Evolutionary conservation across 352 stramenopile genomes (phyloP).

Genomic region (Phytophthora colocasiae): DNA sequence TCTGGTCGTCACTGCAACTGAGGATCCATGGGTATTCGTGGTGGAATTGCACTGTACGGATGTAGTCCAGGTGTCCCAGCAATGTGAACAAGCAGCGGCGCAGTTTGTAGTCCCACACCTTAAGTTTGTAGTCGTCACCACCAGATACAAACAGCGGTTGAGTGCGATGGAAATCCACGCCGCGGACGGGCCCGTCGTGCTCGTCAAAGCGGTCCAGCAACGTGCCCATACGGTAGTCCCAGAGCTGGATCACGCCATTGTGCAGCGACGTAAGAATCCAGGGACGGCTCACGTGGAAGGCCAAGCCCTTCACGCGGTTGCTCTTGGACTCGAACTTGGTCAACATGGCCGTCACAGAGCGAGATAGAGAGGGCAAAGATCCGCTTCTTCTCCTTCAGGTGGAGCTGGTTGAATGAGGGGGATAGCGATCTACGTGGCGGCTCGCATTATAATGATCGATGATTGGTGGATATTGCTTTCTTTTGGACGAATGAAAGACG

Average conservation of each 20-base stretch:
- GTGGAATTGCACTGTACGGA: slow-evolving; percentile 99
- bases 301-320: slow-evolving; percentile 99
- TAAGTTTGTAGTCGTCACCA: slow-evolving; percentile 99
- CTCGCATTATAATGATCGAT: background rate
- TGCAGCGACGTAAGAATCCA: slow-evolving; percentile 99
- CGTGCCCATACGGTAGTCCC: slow-evolving; percentile 99
- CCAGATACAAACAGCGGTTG: slow-evolving; percentile 99
- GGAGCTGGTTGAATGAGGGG: slow-evolving; percentile 17
- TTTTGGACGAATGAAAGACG: slow-evolving; percentile 13
- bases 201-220: slow-evolving; percentile 99
- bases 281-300: slow-evolving; percentile 98
- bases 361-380: slow-evolving; percentile 8
- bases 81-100: slow-evolving; percentile 99
- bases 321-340: slow-evolving; percentile 99
- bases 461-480: slow-evolving; percentile 20
- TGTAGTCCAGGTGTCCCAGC: slow-evolving; percentile 99
- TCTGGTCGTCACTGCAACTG: slow-evolving; percentile 98
- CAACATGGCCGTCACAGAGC: slow-evolving; percentile 83
- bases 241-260: slow-evolving; percentile 98
- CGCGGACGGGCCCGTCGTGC: slow-evolving; percentile 98
- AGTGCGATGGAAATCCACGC: slow-evolving; percentile 98
- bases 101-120: slow-evolving; percentile 99
- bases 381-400: slow-evolving; percentile 4
- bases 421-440: slow-evolving; percentile 25
- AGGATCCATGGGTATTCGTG: slow-evolving; percentile 99